Evolutionary conservation across 192 early-diverging fungal species (phyloP), one percentile per base, ranked within the genome.

Genomic region (Irineochytrium annulatum): DNA sequence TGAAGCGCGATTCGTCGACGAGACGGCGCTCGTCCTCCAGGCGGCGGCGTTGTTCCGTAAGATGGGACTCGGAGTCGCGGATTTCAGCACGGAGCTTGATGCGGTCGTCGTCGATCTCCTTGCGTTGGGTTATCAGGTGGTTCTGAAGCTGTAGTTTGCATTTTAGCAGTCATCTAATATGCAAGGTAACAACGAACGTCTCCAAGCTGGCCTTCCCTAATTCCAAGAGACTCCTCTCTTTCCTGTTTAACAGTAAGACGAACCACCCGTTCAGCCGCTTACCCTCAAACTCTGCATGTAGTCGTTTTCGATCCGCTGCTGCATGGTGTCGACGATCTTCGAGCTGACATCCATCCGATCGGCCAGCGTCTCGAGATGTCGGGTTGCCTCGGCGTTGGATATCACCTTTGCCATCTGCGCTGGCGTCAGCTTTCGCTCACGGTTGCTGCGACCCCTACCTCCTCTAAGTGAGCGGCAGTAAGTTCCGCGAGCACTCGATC

Each of bases 341-440:
- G 62, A 56, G 20, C 54, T 57, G 37, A 56, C 62, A 31, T 64
- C 53, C 54, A 64, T 56, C 45, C 56, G 54, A 24, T 54, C 26
- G 5, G 53, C 33, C 27, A 64, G 33, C 1, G 35, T 27, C 46
- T 64, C 53, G 39, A 64, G 62, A 31, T 64, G 62, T 41, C 43
- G 6, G 2, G 62, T 52, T 43, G 62, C 62, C 33, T 64, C 62
- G 19, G 62, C 54, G 4, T 33, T 64, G 16, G 62, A 56, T 17
- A 64, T 56, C 39, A 64, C 13, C 20, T 64, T 64, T 1, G 43
- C 11, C 53, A 64, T 64, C 54, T 62, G 46, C 0, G 17, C 11
- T 16, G 29, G 22, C 28, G 26, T 33, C 13, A 55, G 51, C 20
- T 29, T 0, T 13, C 20, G 0, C 19, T 32, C 14, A 13, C 5